Evolutionary conservation across 2,329 filamentous ascomycete genomes (phyloP).

Genomic region (Cytospora piceicola): DNA sequence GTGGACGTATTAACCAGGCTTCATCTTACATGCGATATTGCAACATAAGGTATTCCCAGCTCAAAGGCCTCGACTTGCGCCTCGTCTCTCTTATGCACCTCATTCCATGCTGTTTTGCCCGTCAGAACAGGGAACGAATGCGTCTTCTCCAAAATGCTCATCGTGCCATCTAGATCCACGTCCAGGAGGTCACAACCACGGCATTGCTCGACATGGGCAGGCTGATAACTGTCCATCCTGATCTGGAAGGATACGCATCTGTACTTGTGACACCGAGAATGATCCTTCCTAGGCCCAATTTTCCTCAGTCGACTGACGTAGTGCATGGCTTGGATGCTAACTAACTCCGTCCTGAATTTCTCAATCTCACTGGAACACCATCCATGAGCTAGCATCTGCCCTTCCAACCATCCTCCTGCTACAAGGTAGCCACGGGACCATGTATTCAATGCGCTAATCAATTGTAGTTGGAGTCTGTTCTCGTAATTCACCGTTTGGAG

Average conservation of each 20-base stretch:
- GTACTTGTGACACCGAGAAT: conserved; percentile 36
- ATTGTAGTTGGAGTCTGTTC: too few species aligned
- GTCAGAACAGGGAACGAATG: conserved; percentile 33
- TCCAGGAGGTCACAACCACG: conserved; percentile 33
- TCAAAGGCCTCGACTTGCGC: conserved; percentile 34
- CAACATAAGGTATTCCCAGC: conserved; percentile 38
- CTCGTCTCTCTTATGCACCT: background rate
- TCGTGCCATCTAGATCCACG: conserved; percentile 29
- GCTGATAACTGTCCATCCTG: conserved; percentile 36
- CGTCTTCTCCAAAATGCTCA: conserved; percentile 29
- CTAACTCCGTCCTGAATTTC: conserved; percentile 35
- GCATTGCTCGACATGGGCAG: conserved; percentile 32
- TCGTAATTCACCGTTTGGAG: conserved; percentile 24
- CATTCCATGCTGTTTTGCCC: background rate
- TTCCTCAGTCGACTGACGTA: conserved; percentile 34
- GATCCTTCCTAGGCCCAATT: conserved; percentile 29
- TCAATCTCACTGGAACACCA: conserved; percentile 42
- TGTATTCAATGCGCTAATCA: too few species aligned
- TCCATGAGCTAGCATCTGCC: conserved; percentile 36
- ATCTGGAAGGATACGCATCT: conserved; percentile 40
- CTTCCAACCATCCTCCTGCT: conserved; percentile 32
- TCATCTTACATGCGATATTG: conserved; percentile 40
- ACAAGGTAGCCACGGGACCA: too few species aligned
- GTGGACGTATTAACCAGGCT: too few species aligned
- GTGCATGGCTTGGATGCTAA: conserved; percentile 34